Evolutionary conservation across 768 basidiomycete species (phyloP), one percentile per base, ranked within the genome.

Genomic region (Daedaleopsis sinensis): DNA sequence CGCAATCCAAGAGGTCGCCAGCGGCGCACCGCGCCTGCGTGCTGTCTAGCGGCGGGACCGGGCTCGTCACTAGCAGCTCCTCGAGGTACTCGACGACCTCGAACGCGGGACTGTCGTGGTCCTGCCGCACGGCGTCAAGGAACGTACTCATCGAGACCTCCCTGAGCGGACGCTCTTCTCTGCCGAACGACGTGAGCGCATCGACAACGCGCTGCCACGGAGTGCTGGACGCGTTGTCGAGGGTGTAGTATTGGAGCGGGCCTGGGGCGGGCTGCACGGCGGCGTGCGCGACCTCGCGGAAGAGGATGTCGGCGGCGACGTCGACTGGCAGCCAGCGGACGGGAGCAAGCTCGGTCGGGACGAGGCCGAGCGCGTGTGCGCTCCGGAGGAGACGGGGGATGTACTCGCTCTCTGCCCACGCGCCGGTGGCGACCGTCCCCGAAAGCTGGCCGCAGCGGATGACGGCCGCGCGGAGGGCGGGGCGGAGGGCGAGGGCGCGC

Each of bases 331-430:
- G 50, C 82, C 80, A 82, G 0, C 78, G 79, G 12, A 78, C 70
- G 7, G 65, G 57, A 79, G 81, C 36, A 0, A 63, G 61, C 56
- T 7, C 77, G 74, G 5, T 79, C 57, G 15, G 58, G 65, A 49
- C 72, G 71, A 76, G 52, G 42, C 57, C 61, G 48, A 73, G 19
- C 48, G 56, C 76, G 71, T 16, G 78, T 55, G 44, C 60, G 19
- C 27, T 44, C 36, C 60, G 65, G 36, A 67, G 71, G 6, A 83
- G 67, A 38, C 75, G 71, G 18, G 82, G 81, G 32, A 82, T 62
- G 82, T 82, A 84, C 52, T 83, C 80, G 0, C 69, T 76, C 4
- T 73, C 71, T 3, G 74, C 73, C 82, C 82, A 83, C 0, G 75
- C 74, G 23, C 82, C 82, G 9, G 71, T 72, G 1, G 66, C 67